Base-by-base conservation (phyloP, 331 rosid species). In the Erythrophleum ivorense region DNA sequence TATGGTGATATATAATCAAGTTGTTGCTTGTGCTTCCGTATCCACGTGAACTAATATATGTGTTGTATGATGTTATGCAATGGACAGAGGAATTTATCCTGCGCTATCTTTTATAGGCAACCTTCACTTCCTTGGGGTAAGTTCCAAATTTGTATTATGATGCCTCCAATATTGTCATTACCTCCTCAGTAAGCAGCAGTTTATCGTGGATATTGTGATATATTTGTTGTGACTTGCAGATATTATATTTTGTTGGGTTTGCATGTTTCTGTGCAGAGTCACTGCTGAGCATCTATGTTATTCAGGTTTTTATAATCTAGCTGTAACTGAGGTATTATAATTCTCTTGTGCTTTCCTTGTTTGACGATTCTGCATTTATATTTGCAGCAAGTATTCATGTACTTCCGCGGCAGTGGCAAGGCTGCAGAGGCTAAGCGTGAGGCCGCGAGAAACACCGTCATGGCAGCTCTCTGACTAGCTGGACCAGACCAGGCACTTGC, bases 381-480 rank as follows among this genome's bases (percentile, higher is more conserved):
- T 49, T 80, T 89, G 94, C 98, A 96, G 99, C 90, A 94, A 96
- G 99, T 96, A 62, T 91, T 92, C 86, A 82, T 87, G 88, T 94
- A 94, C 79, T 96, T 96, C 84, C 94, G 98, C 38, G 97, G 98
- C 63, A 96, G 94, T 48, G 99, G 98, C 50, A 94, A 92, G 85
- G 92, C 95, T 76, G 86, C 91, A 2, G 88, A 86, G 12, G 85
- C 88, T 90, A 96, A 79, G 85, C 95, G 91, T 6, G 90, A 87
- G 72, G 99, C 99, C 34, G 86, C 94, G 3, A 87, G 88, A 80
- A 83, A 85, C 38, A 87, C 96, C 67, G 82, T 92, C 92, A 90
- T 82, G 93, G 89, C 89, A 49, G 97, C 98, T 49, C 83, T 95
- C 71, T 95, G 83, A 90, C 45, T 4, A 0, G 16, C n/a, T 9